Percentiles rank a stretch among this genome's conserved stretches.
phyloP scores from a whole-genome alignment of 1,139 yeast genomes.

The Scheffersomyces segobiensis region DNA sequence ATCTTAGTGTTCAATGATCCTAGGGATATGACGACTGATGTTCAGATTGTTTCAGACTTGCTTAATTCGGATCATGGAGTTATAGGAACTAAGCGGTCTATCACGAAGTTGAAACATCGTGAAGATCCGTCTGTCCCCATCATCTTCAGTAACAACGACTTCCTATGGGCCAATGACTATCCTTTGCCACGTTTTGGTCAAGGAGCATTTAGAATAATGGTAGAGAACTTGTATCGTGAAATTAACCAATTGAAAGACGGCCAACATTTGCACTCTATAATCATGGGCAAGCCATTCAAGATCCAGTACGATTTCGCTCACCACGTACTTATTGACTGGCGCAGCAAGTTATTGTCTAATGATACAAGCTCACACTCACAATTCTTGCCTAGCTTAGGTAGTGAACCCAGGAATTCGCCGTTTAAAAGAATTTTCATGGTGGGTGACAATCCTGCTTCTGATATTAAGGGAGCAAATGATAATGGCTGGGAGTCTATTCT shows the following conservation, averaged over 20 bases:
- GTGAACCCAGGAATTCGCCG: conserved; percentile 39
- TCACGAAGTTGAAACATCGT: conserved; percentile 10
- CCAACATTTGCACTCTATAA: conserved; percentile 50
- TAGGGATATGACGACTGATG: conserved; percentile 83
- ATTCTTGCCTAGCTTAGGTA: conserved; percentile 39
- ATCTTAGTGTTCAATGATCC: conserved; percentile 89
- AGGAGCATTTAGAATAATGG: conserved; percentile 75
- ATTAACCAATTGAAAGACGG: conserved; percentile 46
- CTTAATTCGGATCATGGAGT: conserved; percentile 64
- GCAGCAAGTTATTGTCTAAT: conserved; percentile 30
- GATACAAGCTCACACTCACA: conserved; percentile 16
- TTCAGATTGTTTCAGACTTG: conserved; percentile 75
- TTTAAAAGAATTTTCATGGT: conserved; percentile 78
- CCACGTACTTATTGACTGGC: conserved; percentile 64
- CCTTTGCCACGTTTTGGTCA: conserved; percentile 83
- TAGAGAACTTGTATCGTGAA: conserved; percentile 64
- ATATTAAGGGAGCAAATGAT: conserved; percentile 82
- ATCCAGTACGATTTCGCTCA: conserved; percentile 86
- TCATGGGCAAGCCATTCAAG: conserved; percentile 83
- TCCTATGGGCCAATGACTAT: conserved; percentile 89
- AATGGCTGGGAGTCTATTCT: conserved; percentile 88
- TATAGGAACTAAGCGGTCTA: conserved; percentile 59
- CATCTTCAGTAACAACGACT: conserved; percentile 83
- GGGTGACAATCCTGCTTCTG: conserved; percentile 95
- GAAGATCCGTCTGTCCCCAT: conserved; percentile 71